Base-by-base conservation (phyloP, 2,329 filamentous ascomycete species). In the Aspergillus flavus region DNA sequence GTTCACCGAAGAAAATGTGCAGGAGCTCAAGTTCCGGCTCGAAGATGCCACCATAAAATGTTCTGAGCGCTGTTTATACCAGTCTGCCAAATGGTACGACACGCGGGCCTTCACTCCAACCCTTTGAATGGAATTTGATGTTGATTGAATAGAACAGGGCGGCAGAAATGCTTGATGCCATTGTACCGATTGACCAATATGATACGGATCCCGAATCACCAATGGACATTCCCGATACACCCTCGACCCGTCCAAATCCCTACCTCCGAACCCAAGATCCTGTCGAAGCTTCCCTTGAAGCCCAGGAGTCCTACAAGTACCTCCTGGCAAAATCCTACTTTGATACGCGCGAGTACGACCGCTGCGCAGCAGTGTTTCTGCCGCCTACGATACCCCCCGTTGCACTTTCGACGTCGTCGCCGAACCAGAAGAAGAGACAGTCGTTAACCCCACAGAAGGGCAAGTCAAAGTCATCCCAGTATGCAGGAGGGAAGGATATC, bases 261-360 rank as follows among this genome's bases (percentile, higher is more conserved):
- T 79, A 83, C 48, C 70, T 79, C 45, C 71, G 82, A 23, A 90
- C 89, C 62, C 78, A 81, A 62, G 91, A 96, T 71, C 86, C 88
- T 1, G 84, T 86, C 62, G 93, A 97, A 81, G 88, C 89, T 12
- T 82, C 84, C 1, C 84, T 96, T 3, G 94, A 98, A 76, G 86
- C 89, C 1, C 88, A 85, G 70, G 94, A 98, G 78, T 83, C 92
- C 39, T 89, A 90, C 78, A 91, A 89, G 72, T 98, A 94, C 75
- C 86, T 98, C 2, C 84, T 98, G 23, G 94, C 95, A 59, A 97
- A 97, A 77, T 91, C 94, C 0, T 90, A 96, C 69, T 98, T 98
- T 75, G 94, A 98, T 78, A 97, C 93, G 71, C 91, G 92, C 69
- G 95, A 99, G 76, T 98, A 90, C 72, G 94, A 98, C 74, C 91